Conservation (phyloP, 768 basidiomycete species). For the Trametes gibbosa region DNA sequence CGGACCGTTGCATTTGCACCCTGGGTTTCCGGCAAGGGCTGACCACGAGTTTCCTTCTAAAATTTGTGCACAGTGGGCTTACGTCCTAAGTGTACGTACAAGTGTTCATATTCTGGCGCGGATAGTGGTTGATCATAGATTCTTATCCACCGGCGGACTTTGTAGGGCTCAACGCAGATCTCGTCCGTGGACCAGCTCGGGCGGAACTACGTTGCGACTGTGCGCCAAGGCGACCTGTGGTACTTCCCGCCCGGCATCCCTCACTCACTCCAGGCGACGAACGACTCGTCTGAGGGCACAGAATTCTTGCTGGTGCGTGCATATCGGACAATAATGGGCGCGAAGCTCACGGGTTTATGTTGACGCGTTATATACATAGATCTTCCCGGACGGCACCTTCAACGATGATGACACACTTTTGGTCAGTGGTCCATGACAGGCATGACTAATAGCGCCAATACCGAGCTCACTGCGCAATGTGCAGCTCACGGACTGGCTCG, state of each 20-base stretch:
- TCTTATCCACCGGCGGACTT: neutral
- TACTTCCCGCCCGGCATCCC: conserved; percentile 57
- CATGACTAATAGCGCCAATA: neutral
- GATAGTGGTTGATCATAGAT: neutral
- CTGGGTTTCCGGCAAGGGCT: too few relatives aligned
- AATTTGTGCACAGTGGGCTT: conserved; percentile 28
- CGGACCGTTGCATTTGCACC: too few relatives aligned
- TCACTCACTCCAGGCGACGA: conserved; percentile 53
- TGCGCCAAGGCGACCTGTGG: conserved; percentile 52
- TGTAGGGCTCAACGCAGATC: conserved; percentile 47
- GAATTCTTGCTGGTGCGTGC: conserved; percentile 49
- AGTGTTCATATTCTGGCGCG: neutral
- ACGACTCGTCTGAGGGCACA: conserved; percentile 42
- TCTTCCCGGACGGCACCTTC: conserved; percentile 51
- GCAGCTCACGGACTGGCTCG: conserved; percentile 55
- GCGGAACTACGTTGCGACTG: conserved; percentile 47
- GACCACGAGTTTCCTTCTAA: too few relatives aligned
- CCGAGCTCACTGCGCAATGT: neutral
- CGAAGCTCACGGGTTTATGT: neutral
- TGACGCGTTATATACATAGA: conserved; percentile 26
- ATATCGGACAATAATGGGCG: neutral
- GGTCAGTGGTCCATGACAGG: conserved; percentile 24
- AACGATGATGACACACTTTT: conserved; percentile 54
- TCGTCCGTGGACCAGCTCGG: conserved; percentile 48
- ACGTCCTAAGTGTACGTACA: conserved; percentile 30